Evolutionary conservation across 768 basidiomycete genomes (phyloP).

Genomic region (Strobilomyces echinocephalus): DNA sequence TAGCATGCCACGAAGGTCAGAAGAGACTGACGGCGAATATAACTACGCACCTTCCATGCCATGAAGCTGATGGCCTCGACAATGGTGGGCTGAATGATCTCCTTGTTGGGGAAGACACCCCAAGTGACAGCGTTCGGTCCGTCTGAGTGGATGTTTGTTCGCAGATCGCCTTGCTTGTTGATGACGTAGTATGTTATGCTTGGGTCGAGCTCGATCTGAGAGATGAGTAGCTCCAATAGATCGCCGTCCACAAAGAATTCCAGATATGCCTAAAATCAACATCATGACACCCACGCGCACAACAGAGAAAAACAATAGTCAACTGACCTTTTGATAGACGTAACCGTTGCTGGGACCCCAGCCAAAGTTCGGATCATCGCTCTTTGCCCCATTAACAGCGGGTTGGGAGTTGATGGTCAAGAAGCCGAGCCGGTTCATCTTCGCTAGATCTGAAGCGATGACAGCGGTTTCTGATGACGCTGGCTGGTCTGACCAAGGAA

Average conservation of each 20-base stretch:
- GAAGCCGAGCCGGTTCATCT: constrained; percentile 89
- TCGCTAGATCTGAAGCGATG: constrained; percentile 73
- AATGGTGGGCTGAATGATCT: constrained; percentile 93
- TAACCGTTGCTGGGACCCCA: constrained; percentile 95
- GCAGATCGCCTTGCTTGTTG: constrained; percentile 90
- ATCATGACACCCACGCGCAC: not conserved
- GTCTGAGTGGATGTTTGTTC: constrained; percentile 91
- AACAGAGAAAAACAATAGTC: not conserved
- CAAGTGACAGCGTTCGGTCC: constrained; percentile 99
- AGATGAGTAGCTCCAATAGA: constrained; percentile 66
- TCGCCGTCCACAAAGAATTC: constrained; percentile 88
- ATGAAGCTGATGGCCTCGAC: constrained; percentile 97
- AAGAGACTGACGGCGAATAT: not conserved
- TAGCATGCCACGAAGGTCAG: constrained; percentile 24
- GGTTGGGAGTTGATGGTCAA: constrained; percentile 97
- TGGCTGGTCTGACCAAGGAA: constrained; percentile 95
- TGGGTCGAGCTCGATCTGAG: constrained; percentile 79
- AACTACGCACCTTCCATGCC: constrained; percentile 82
- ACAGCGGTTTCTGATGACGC: constrained; percentile 77
- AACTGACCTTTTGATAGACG: constrained; percentile 85
- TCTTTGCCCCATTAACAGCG: constrained; percentile 84
- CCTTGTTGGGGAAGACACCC: constrained; percentile 97
- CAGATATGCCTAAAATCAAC: constrained; percentile 69
- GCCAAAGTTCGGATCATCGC: constrained; percentile 80
- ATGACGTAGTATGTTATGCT: constrained; percentile 96